Conservation (phyloP, 768 basidiomycete genomes). For the Boletus reticulatus region DNA sequence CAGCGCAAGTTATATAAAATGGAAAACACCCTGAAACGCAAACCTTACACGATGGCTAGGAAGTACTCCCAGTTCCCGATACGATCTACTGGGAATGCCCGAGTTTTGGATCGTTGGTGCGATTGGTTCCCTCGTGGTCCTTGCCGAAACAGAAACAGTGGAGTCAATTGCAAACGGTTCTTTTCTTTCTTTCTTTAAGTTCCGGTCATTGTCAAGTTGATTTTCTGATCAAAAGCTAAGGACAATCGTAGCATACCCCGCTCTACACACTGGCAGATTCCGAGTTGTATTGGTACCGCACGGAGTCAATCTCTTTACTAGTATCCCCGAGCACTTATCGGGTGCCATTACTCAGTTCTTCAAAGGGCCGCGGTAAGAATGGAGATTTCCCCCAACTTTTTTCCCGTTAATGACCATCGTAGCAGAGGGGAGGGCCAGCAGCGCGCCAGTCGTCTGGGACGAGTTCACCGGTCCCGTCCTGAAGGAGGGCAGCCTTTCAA, state of each 20-base stretch:
- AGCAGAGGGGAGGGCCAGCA: background rate
- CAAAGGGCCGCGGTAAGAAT: background rate
- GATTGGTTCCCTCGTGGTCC: background rate
- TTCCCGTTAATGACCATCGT: background rate
- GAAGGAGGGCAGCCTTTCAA: conserved; percentile 32
- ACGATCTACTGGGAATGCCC: background rate
- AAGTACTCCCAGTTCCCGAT: background rate
- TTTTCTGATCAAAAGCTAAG: background rate
- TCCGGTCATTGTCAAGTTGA: background rate
- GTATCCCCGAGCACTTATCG: background rate
- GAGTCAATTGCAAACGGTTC: too few species aligned
- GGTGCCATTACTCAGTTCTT: background rate
- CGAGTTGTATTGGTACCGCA: background rate
- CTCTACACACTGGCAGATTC: too few species aligned
- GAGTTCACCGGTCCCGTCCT: conserved; percentile 9
- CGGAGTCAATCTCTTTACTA: background rate
- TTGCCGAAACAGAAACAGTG: too few species aligned
- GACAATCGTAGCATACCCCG: background rate
- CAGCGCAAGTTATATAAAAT: background rate
- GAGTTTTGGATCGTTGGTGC: background rate
- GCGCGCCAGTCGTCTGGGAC: conserved; percentile 4
- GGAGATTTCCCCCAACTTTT: background rate
- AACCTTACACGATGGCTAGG: background rate
- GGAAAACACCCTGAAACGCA: background rate
- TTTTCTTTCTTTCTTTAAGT: background rate